Percentiles rank a stretch among this genome's conserved stretches.
These are phyloP conservation scores for Setaria italica DNA, from an alignment of 202 grass and related monocot genomes.

Conservation along the genomic window DNA sequence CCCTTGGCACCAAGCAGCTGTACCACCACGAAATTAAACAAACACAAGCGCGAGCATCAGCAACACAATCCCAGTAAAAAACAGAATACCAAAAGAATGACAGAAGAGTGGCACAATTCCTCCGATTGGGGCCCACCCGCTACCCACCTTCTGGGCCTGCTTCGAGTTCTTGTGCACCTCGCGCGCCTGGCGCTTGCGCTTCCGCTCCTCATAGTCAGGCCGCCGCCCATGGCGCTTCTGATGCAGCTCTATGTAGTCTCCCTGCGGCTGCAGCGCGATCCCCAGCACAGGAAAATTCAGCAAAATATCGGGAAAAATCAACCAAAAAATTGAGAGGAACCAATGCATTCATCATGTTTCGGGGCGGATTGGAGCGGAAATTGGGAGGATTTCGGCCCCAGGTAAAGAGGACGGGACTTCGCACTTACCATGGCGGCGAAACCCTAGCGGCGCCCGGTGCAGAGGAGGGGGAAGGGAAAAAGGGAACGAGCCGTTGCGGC, in stretches of 20 bases:
- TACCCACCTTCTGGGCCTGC: conserved; percentile 62
- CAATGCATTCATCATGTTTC: not conserved
- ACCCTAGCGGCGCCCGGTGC: conserved; percentile 8
- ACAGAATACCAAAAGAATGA: not conserved
- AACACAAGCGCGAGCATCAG: not conserved
- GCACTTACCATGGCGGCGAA: conserved; percentile 40
- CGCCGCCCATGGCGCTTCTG: conserved; percentile 90
- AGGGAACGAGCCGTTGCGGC: not conserved
- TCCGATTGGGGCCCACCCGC: not conserved
- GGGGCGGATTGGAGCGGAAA: no score
- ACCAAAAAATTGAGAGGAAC: not conserved
- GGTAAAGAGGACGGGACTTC: not conserved
- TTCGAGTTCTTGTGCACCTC: conserved; percentile 71
- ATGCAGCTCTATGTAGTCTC: conserved; percentile 84
- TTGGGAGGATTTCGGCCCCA: not conserved
- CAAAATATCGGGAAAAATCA: not conserved
- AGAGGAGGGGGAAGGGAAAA: not conserved
- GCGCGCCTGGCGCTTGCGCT: conserved; percentile 88
- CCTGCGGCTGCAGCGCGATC: conserved; percentile 68
- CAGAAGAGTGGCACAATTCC: not conserved
- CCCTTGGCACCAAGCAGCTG: conserved; percentile 87
- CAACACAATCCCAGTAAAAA: not conserved
- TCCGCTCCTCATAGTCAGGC: conserved; percentile 72
- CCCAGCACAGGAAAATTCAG: not conserved
- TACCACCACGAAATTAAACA: not conserved